phyloP scores from a whole-genome alignment of 2,329 filamentous ascomycete genomes.

The Neopestalotiopsis sp. region DNA sequence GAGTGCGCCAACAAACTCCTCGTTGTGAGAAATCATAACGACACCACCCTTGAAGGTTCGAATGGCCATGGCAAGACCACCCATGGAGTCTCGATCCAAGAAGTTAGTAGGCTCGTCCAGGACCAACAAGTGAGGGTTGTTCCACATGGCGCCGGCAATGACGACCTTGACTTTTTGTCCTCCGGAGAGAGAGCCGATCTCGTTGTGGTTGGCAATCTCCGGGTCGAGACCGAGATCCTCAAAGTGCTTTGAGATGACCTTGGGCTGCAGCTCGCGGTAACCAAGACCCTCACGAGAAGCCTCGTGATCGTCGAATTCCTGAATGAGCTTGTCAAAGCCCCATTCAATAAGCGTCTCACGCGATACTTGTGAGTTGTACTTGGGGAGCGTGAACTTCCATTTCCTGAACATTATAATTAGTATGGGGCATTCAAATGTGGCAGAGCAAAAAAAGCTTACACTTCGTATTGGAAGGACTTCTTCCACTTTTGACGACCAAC shows the following conservation, averaged over 20 bases:
- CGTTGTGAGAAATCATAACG: conserved; percentile 99
- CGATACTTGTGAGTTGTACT: conserved; percentile 90
- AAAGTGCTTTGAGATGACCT: conserved; percentile 96
- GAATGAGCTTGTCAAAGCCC: conserved; percentile 91
- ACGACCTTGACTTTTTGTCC: conserved; percentile 99
- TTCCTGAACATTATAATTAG: conserved; percentile 62
- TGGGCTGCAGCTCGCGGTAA: conserved; percentile 90
- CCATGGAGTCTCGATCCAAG: conserved; percentile 96
- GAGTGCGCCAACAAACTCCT: conserved; percentile 95
- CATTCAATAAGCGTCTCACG: conserved; percentile 86
- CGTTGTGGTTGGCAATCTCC: conserved; percentile 98
- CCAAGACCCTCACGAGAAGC: conserved; percentile 97
- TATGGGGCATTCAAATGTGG: not conserved
- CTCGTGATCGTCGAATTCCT: conserved; percentile 99
- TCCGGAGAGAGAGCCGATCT: conserved; percentile 93
- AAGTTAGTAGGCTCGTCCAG: conserved; percentile 99
- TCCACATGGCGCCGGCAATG: conserved; percentile 95
- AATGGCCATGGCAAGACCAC: conserved; percentile 95
- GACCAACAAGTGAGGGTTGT: conserved; percentile 96
- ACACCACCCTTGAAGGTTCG: conserved; percentile 98
- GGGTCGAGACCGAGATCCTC: conserved; percentile 95
- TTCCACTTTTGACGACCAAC: conserved; percentile 99
- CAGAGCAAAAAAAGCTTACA: conserved; percentile 57
- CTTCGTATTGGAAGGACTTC: conserved; percentile 98
- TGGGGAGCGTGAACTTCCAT: conserved; percentile 88